Evolutionary conservation across 1,139 yeast genomes (phyloP).

Genomic region (Blastobotrys buckinghamii): DNA sequence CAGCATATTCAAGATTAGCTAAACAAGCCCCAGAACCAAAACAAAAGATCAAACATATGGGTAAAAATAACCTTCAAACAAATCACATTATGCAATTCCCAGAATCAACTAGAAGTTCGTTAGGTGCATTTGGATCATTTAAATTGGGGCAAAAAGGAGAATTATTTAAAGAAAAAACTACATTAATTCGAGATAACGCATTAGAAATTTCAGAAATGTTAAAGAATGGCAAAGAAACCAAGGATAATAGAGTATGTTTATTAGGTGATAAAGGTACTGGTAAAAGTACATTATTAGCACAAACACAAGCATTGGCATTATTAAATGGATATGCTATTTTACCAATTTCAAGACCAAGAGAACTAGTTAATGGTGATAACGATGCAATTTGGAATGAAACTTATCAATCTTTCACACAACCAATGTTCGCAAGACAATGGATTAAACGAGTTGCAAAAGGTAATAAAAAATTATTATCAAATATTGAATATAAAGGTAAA

Average conservation of each 20-base stretch:
- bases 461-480: constrained; percentile 45
- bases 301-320: constrained; percentile 58
- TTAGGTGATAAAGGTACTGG: constrained; percentile 77
- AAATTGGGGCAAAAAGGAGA: constrained; percentile 49
- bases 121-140: constrained; percentile 41
- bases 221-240: constrained; percentile 19
- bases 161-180: constrained; percentile 42
- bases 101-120: constrained; percentile 19
- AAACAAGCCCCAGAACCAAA: constrained; percentile 13
- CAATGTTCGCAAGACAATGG: constrained; percentile 66
- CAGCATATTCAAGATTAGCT: constrained; percentile 25
- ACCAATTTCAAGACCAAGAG: constrained; percentile 60
- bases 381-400: constrained; percentile 57
- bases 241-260: constrained; percentile 51
- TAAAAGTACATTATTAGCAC: constrained; percentile 68
- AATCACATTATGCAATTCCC: constrained; percentile 23
- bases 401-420: constrained; percentile 59
- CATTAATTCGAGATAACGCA: constrained; percentile 38
- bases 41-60: constrained; percentile 11
- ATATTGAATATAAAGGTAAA: constrained; percentile 3
- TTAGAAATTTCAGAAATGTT: constrained; percentile 29
- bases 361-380: constrained; percentile 62
- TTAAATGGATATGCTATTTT: constrained; percentile 50
- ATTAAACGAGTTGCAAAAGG: constrained; percentile 51
- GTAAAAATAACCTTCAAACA: constrained; percentile 15